These are phyloP conservation scores for Chlamydomonas asymmetrica DNA, from an alignment of 139 green algal species.

Conservation along the genomic window DNA sequence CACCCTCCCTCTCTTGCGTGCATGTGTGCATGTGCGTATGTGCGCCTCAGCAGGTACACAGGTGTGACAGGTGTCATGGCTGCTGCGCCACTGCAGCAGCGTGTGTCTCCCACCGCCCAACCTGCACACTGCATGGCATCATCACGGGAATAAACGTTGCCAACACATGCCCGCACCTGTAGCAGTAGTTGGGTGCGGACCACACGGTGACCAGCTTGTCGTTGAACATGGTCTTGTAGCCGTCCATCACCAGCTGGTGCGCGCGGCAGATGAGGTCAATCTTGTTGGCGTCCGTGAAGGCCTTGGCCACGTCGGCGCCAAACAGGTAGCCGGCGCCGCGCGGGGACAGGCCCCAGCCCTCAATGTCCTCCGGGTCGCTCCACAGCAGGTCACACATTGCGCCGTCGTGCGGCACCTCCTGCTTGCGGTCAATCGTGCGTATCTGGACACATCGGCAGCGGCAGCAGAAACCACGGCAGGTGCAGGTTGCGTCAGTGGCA, in stretches of 20 bases:
- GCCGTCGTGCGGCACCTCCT: slow-evolving; percentile 98
- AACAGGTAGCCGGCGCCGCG: slow-evolving; percentile 94
- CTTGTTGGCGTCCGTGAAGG: slow-evolving; percentile 77
- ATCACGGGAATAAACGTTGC: neutral
- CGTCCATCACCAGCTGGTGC: slow-evolving; percentile 99
- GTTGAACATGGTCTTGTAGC: slow-evolving; percentile 99
- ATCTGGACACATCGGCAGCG: slow-evolving; percentile 65
- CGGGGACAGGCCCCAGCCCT: slow-evolving; percentile 91
- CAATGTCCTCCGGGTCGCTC: slow-evolving; percentile 96
- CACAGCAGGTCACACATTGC: slow-evolving; percentile 99
- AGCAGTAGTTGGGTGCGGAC: slow-evolving; percentile 99
- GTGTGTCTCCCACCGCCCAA: neutral
- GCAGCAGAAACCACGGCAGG: neutral
- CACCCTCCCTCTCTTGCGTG: neutral
- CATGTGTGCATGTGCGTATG: no score
- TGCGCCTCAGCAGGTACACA: no score
- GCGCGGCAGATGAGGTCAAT: slow-evolving; percentile 87
- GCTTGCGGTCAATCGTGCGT: slow-evolving; percentile 95
- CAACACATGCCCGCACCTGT: slow-evolving; percentile 66
- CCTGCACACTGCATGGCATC: neutral
- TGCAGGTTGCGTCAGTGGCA: neutral
- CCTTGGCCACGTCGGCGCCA: slow-evolving; percentile 84
- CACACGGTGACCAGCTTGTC: slow-evolving; percentile 96
- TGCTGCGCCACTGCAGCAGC: no score
- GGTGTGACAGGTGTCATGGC: neutral